Conservation (phyloP, 106 monocot species). For the Agapanthus africanus region DNA sequence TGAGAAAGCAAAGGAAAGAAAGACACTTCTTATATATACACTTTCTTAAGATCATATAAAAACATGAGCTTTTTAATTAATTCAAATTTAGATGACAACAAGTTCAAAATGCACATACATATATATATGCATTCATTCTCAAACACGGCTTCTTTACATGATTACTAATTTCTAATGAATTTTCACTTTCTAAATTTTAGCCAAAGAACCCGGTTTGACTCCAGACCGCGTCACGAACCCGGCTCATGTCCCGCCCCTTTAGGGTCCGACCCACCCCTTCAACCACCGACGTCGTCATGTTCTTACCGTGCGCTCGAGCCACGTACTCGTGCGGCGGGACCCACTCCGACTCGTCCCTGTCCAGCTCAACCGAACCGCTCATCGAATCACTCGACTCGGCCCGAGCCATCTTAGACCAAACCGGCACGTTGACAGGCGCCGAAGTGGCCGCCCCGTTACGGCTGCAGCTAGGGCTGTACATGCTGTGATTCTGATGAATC, state of each 20-base stretch:
- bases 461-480: background rate
- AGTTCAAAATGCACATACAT: too few species aligned
- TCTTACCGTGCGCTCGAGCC: constrained; percentile 24
- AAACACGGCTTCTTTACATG: too few species aligned
- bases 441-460: constrained; percentile 13
- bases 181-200: too few species aligned
- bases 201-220: constrained; percentile 65
- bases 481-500: background rate
- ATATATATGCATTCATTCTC: too few species aligned
- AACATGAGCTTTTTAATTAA: too few species aligned
- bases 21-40: too few species aligned
- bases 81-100: too few species aligned
- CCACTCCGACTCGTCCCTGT: constrained; percentile 28
- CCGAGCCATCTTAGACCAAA: constrained; percentile 14
- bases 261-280: constrained; percentile 68
- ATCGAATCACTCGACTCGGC: background rate
- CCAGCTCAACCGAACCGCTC: constrained; percentile 4
- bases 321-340: constrained; percentile 57
- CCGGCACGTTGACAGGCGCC: constrained; percentile 49
- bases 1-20: too few species aligned
- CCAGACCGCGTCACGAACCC: constrained; percentile 71
- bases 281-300: constrained; percentile 30
- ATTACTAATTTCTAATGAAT: too few species aligned
- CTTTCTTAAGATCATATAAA: too few species aligned
- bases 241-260: constrained; percentile 71